Conservation (phyloP, 768 basidiomycete genomes). For the Gymnopilus dilepis region DNA sequence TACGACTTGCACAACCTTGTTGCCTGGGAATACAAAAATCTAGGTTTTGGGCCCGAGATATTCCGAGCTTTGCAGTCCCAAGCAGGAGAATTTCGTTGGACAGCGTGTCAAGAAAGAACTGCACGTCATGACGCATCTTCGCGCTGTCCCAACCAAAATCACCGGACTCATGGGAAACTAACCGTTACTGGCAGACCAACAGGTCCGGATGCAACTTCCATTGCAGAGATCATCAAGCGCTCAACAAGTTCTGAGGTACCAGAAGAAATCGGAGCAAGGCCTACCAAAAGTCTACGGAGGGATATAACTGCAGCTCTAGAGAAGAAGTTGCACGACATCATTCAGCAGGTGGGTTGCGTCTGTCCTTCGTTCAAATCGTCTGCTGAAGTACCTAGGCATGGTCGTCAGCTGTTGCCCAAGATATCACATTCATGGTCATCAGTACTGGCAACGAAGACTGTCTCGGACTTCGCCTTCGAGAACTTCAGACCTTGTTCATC, state of each 20-base stretch:
- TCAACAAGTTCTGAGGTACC: not conserved
- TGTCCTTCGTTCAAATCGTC: slow-evolving; percentile 5
- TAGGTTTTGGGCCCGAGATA: not conserved
- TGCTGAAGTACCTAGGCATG: slow-evolving; percentile 14
- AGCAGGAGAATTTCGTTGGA: slow-evolving; percentile 6
- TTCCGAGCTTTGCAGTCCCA: not conserved
- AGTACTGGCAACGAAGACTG: slow-evolving; percentile 14
- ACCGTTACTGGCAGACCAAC: not conserved
- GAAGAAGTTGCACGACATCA: not conserved
- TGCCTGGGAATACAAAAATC: slow-evolving; percentile 11
- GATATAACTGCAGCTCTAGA: not conserved
- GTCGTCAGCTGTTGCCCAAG: slow-evolving; percentile 8
- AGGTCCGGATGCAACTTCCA: not conserved
- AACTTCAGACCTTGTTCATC: slow-evolving; percentile 14
- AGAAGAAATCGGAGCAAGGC: not conserved
- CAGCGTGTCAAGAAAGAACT: slow-evolving; percentile 1
- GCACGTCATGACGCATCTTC: not conserved
- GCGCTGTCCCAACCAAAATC: not conserved
- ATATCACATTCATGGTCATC: slow-evolving; percentile 15
- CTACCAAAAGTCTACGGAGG: not conserved
- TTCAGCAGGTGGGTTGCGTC: not conserved
- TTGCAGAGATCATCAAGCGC: not conserved
- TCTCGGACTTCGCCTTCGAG: slow-evolving; percentile 16
- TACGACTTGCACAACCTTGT: not conserved
- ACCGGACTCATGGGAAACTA: not conserved